Evolutionary conservation across 179 eudicot genomes (phyloP).

Genomic region (Spergularia azorica): DNA sequence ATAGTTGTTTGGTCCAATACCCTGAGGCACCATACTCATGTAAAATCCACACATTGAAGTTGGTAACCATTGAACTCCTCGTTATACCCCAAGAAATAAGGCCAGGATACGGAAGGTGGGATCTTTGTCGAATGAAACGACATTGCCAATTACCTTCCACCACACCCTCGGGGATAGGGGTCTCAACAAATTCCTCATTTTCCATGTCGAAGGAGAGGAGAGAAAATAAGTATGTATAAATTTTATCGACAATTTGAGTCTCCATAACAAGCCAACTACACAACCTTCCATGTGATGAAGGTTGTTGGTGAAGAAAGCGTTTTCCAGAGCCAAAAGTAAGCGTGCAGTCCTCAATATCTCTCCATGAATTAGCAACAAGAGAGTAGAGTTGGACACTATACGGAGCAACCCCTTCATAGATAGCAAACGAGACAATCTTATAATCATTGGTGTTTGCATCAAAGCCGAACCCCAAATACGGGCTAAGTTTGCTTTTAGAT

Average conservation of each 20-base stretch:
- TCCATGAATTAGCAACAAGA: slow-evolving; percentile 5
- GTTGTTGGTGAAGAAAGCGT: no score
- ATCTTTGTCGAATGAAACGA: neutral
- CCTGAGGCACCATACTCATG: neutral
- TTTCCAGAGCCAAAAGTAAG: no score
- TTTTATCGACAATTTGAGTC: no score
- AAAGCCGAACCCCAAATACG: neutral
- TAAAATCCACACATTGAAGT: neutral
- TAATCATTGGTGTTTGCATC: neutral
- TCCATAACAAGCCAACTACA: neutral
- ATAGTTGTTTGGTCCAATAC: neutral
- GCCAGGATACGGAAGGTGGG: neutral
- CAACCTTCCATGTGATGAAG: neutral
- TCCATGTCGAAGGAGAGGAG: slow-evolving; percentile 13
- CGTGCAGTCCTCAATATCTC: neutral
- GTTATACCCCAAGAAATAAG: neutral
- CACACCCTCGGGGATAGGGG: neutral
- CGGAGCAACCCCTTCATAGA: neutral
- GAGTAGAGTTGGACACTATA: neutral
- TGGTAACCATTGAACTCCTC: neutral
- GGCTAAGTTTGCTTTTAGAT: neutral
- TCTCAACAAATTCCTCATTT: slow-evolving; percentile 8
- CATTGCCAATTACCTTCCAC: neutral
- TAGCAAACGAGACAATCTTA: neutral
- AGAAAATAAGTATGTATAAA: neutral